A percentile compares a stretch with the other conserved stretches of the same genome.
Evolutionary conservation across 2,329 filamentous ascomycete genomes (phyloP).

Genomic region (Trichoderma atrobrunneum): DNA sequence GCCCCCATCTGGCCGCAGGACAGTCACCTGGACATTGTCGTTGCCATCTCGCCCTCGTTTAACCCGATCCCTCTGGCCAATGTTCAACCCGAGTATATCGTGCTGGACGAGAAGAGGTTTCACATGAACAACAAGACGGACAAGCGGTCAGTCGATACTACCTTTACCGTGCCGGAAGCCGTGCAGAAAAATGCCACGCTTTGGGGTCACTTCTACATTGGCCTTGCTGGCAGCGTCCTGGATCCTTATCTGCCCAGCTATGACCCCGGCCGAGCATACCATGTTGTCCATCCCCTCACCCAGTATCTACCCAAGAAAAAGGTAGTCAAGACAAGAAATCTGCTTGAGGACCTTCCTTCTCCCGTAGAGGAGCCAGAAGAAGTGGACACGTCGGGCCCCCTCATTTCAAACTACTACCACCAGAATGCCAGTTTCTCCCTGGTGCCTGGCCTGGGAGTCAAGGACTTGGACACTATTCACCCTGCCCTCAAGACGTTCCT

Average conservation of each 20-base stretch:
- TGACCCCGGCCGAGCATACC: conserved; percentile 72
- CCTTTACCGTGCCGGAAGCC: conserved; percentile 70
- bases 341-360: conserved; percentile 58
- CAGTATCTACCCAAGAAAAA: conserved; percentile 93
- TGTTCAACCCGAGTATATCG: conserved; percentile 63
- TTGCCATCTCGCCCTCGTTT: conserved; percentile 78
- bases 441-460: conserved; percentile 73
- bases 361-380: conserved; percentile 46
- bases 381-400: conserved; percentile 57
- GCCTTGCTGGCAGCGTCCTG: conserved; percentile 68
- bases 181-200: conserved; percentile 92
- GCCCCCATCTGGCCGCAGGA: conserved; percentile 86
- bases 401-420: conserved; percentile 85
- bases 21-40: conserved; percentile 73
- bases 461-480: conserved; percentile 64
- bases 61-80: conserved; percentile 65
- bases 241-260: conserved; percentile 73
- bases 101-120: conserved; percentile 79
- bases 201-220: conserved; percentile 92
- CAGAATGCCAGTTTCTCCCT: conserved; percentile 90
- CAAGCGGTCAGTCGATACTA: conserved; percentile 71
- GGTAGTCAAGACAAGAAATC: conserved; percentile 78
- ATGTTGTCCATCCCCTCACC: conserved; percentile 82
- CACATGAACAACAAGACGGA: conserved; percentile 76
- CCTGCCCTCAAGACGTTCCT: conserved; percentile 76